These are phyloP conservation scores for Phaeomoniella chlamydospora DNA, from an alignment of 2,329 filamentous ascomycete species.

Conservation along the genomic window DNA sequence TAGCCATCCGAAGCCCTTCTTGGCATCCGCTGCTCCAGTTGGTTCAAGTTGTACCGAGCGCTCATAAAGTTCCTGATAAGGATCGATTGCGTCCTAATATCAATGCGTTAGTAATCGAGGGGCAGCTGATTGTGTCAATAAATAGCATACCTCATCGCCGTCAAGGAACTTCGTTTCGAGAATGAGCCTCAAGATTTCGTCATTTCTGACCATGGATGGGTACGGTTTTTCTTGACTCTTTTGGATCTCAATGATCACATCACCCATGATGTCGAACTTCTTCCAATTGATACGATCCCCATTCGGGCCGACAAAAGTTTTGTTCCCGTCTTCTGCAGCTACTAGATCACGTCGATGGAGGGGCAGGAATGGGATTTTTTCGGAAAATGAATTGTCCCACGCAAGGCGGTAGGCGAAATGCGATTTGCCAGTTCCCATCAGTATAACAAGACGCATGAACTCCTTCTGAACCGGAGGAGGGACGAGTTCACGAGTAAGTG, in stretches of 20 bases:
- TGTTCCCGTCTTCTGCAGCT: slow-evolving; percentile 81
- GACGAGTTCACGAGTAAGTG: slow-evolving; percentile 65
- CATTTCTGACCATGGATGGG: slow-evolving; percentile 52
- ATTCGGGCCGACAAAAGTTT: slow-evolving; percentile 65
- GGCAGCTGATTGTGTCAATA: background rate
- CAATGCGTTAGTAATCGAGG: slow-evolving; percentile 4
- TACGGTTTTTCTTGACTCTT: slow-evolving; percentile 80
- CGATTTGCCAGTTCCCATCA: slow-evolving; percentile 87
- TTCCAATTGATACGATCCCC: slow-evolving; percentile 84
- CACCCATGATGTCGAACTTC: slow-evolving; percentile 93
- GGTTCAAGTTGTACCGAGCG: slow-evolving; percentile 42
- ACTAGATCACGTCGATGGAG: slow-evolving; percentile 81
- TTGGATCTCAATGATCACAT: slow-evolving; percentile 81
- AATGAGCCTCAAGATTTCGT: slow-evolving; percentile 59
- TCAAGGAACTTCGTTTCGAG: slow-evolving; percentile 68
- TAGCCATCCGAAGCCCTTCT: background rate
- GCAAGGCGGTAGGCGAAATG: slow-evolving; percentile 93
- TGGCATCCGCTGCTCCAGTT: slow-evolving; percentile 13
- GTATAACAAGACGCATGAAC: slow-evolving; percentile 73
- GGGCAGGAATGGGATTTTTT: slow-evolving; percentile 86
- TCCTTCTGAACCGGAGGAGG: slow-evolving; percentile 59
- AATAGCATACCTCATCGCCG: slow-evolving; percentile 71
- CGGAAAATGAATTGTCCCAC: slow-evolving; percentile 86
- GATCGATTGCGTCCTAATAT: slow-evolving; percentile 27
- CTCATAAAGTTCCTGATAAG: slow-evolving; percentile 30